Percentiles rank a stretch among this genome's conserved stretches.
Evolutionary conservation across 208 protist species (phyloP).

Genomic region (Leishmania aethiopica): DNA sequence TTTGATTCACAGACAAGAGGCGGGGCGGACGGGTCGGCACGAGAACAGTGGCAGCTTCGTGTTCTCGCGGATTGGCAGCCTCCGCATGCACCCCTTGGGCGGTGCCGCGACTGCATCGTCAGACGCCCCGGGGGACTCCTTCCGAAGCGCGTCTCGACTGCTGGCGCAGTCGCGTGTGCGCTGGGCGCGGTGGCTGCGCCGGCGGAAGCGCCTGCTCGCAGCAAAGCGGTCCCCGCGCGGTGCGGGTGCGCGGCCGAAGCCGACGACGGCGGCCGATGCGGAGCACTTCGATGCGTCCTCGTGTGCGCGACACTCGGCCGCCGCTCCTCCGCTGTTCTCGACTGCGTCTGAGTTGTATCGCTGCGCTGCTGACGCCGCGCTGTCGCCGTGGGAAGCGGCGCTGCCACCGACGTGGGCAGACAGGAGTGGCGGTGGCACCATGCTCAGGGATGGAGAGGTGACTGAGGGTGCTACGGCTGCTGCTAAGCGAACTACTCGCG

Average conservation of each 20-base stretch:
- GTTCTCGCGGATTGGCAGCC: slow-evolving; percentile 15
- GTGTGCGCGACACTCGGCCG: background rate
- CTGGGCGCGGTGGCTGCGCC: slow-evolving; percentile 22
- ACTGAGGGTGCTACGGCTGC: background rate
- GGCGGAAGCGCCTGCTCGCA: slow-evolving; percentile 4
- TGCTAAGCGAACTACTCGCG: background rate
- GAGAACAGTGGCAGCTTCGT: slow-evolving; percentile 13
- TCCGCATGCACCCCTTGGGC: background rate
- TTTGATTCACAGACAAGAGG: background rate
- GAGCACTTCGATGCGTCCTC: background rate
- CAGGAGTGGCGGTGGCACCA: background rate
- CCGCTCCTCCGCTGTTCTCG: background rate
- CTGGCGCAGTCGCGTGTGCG: slow-evolving; percentile 19
- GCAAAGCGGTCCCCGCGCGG: slow-evolving; percentile 14
- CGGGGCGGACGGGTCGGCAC: no score
- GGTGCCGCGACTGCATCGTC: background rate
- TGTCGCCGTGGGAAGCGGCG: slow-evolving; percentile 49
- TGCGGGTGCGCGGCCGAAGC: background rate
- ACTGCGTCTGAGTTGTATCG: slow-evolving; percentile 7
- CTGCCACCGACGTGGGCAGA: slow-evolving; percentile 6
- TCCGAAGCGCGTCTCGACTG: slow-evolving; percentile 18
- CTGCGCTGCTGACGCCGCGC: slow-evolving; percentile 2
- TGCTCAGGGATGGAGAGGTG: background rate
- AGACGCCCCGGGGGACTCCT: slow-evolving; percentile 7
- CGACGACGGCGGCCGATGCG: background rate